Base-by-base conservation (phyloP, 2,329 filamentous ascomycete genomes). In the Colletotrichum orchidophilum region DNA sequence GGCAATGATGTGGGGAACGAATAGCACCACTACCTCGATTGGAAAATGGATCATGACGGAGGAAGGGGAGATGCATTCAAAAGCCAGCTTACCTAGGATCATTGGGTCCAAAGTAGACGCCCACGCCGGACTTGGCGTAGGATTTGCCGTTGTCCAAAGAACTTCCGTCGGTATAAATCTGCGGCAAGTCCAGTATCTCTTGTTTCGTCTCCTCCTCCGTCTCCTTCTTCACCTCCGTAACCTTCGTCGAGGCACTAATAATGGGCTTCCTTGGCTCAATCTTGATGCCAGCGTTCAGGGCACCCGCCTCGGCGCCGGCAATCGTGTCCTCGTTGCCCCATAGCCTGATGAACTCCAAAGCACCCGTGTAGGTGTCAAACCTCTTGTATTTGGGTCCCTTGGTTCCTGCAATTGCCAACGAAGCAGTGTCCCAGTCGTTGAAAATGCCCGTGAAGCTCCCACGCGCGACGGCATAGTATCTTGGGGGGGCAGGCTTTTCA, bases 331-430 rank as follows among this genome's bases (percentile, higher is more conserved):
- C 79, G 71, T 81, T 84, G n/a, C 84, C 84, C 63, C 82, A 81
- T 74, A 82, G 77, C 71, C 81, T 82, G 63, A 97, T 93, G 78
- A 93, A 98, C 24, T 89, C 89, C 77, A 96, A 90, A 0, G 96
- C 96, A 80, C 97, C 94, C 68, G 85, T 86, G 29, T 87, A 85
- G 1, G 89, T 92, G 4, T 83, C 80, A 74, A 95, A 95, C 73
- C 88, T 92, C 80, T 92, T 93, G 80, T 93, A 90, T 75, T 90
- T 90, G 50, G 89, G 88, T 5, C 90, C 91, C 75, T 92, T 92
- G 78, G 91, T 92, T 2, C 92, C 94, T 35, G 86, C 89, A 72
- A 96, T 94, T 74, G 96, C 93, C 73, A 90, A 85, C 72, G 92
- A 86, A 12, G 93, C 94, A 52, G 91, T 88, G 13, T 87, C 81